A percentile compares a stretch with the other conserved stretches of the same genome.
Evolutionary conservation across 169 alveolate genomes (phyloP).

Genomic region (Miamiensis avidus): DNA sequence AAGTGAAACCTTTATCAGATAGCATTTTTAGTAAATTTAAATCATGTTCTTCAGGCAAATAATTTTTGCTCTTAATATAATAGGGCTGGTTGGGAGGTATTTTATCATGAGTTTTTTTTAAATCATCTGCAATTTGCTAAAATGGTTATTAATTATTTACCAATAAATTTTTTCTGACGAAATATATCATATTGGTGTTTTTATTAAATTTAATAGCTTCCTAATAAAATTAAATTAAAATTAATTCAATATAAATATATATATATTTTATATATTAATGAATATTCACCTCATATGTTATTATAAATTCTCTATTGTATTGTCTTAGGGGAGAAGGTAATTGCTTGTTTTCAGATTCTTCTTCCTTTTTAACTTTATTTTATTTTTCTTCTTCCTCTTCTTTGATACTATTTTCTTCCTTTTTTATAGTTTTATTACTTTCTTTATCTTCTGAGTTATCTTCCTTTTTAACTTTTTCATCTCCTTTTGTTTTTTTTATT

Average conservation of each 20-base stretch:
- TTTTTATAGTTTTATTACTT: no score
- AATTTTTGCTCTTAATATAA: slow-evolving; percentile 25
- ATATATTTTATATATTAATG: no score
- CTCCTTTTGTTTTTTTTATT: slow-evolving; percentile 20
- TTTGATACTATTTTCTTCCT: not conserved
- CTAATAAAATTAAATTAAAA: slow-evolving; percentile 36
- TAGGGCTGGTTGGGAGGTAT: slow-evolving; percentile 30
- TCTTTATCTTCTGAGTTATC: slow-evolving; percentile 61
- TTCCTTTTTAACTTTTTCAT: slow-evolving; percentile 50
- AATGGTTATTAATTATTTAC: slow-evolving; percentile 57
- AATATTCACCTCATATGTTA: not conserved
- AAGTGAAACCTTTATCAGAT: slow-evolving; percentile 70
- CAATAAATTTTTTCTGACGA: slow-evolving; percentile 75
- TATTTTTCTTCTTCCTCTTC: not conserved
- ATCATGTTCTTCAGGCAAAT: not conserved
- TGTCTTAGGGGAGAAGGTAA: no score
- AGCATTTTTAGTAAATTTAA: slow-evolving; percentile 55
- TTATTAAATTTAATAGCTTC: slow-evolving; percentile 66
- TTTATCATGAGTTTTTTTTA: slow-evolving; percentile 33
- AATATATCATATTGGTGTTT: slow-evolving; percentile 70
- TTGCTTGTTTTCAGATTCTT: not conserved
- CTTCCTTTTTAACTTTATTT: not conserved
- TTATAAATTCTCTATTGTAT: not conserved
- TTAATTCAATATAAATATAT: no score
- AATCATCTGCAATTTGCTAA: slow-evolving; percentile 51